Evolutionary conservation across 352 stramenopile genomes (phyloP), one percentile per base, ranked within the genome.

Genomic region (Phytopythium oedochilum): DNA sequence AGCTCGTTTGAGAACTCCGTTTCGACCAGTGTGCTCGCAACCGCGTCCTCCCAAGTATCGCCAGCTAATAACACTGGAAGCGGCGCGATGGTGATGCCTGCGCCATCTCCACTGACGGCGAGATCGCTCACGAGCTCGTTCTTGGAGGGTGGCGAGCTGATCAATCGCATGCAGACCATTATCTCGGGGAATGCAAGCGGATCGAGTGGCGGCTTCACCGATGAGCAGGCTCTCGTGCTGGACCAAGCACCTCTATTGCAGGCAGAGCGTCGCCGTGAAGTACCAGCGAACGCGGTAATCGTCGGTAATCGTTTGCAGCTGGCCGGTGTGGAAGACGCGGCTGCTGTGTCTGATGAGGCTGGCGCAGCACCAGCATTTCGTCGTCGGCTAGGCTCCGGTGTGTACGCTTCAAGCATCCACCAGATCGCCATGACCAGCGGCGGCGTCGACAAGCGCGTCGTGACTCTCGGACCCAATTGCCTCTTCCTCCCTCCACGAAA

Each of bases 121-220:
- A 55, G 62, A 20, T 61, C 71, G 18, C 70, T 87, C 17, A 62
- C 78, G 1, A 81, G 57, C 25, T 87, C 78, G 17, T 87, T 89
- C 66, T 75, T 89, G 18, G 78, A 89, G 61, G 74, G 71, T 28
- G 80, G 71, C 18, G 78, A 89, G 40, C 62, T 87, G 35, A 77
- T 89, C 34, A 77, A 65, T 9, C 71, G 78, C n/a, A 73, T 89
- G 73, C 78, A 89, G 39, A 89, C 70, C 28, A 89, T 89, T 10
- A 44, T 89, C 44, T 75, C 72, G 11, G 85, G 66, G 15, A 35
- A 15, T 1, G 45, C 26, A 35, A 28, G n/a, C 8, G 39, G n/a
- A 15, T 45, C 39, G 9, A 18, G 68, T 10, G 28, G 46, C 54
- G 39, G 31, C 18, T 49, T 48, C 0, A 73, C 73, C 34, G 54